Base-by-base conservation (phyloP, 1,284 basidiomycete genomes). In the Flammula alnicola region DNA sequence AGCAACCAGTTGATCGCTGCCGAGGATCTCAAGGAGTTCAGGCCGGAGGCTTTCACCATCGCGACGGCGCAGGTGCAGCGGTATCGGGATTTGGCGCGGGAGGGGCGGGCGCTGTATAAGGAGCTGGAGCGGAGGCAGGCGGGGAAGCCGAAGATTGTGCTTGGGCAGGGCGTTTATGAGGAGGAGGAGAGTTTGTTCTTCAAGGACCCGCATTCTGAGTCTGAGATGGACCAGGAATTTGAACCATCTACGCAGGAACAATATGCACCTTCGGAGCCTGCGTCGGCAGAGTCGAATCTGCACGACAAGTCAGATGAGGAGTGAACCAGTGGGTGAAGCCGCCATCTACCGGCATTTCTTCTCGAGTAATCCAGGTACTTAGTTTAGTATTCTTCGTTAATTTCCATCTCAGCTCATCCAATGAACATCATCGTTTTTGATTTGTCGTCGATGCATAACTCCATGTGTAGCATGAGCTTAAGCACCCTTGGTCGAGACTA, bases 11-110 rank as follows among this genome's bases (percentile, higher is more conserved):
- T 52, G 4, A 5, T 44, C 11, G 36, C 27, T 4, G 17, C 29
- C 12, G 30, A n/a, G 79, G 69, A 20, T 97, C 56, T 40, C 2
- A 52, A 49, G 16, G 49, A 57, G 20, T 69, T 65, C 55, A 58
- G 63, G 22, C 63, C 63, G 2, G 49, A 61, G 3, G 54, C 61
- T 29, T 77, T 77, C 50, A 62, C 55, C 16, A 31, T 54, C 3
- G 55, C 71, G 2, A 59, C 60, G 22, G 39, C 41, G 9, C 44
- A 41, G 5, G 64, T 77, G 17, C 53, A 66, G 54, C 46, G 36
- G 30, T 63, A 75, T 20, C 62, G 77, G 4, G 53, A 63, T 31
- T 26, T 77, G 36, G 67, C 77, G 9, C 61, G 73, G 38, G 56
- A 62, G 20, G 77, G 76, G 2, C 61, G 67, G 29, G 48, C 60